A percentile compares a stretch with the other conserved stretches of the same genome.
These are phyloP conservation scores for Leptodermis oblonga DNA, from an alignment of 257 asterid species.

Conservation along the genomic window DNA sequence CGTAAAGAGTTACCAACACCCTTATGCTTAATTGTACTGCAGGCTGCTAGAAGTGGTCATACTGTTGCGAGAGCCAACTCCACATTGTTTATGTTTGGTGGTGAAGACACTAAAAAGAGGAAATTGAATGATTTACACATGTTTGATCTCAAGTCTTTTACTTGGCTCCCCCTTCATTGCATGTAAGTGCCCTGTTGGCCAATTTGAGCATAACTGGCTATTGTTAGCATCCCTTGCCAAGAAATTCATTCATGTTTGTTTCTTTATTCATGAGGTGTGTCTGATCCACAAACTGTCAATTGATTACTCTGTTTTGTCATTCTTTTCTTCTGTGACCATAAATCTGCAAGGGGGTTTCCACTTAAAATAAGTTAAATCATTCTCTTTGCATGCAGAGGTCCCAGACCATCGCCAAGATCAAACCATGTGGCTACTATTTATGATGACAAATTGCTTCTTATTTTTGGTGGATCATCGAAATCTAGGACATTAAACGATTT, in stretches of 20 bases:
- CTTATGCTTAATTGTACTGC: conserved; percentile 13
- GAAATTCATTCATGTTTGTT: too few species aligned
- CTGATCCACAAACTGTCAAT: neutral
- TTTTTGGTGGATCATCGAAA: conserved; percentile 90
- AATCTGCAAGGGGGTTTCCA: neutral
- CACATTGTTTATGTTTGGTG: conserved; percentile 83
- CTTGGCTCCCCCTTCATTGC: conserved; percentile 99
- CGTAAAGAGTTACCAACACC: conserved; percentile 10
- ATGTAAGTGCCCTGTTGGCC: conserved; percentile 48
- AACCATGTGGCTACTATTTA: conserved; percentile 86
- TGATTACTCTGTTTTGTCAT: neutral
- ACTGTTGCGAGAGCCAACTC: conserved; percentile 83
- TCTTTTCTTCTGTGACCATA: neutral
- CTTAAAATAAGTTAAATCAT: neutral
- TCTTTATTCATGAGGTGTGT: too few species aligned
- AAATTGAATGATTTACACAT: conserved; percentile 91
- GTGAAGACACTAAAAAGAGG: conserved; percentile 77
- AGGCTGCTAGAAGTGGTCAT: conserved; percentile 98
- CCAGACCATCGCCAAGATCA: conserved; percentile 86
- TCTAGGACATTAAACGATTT: conserved; percentile 89
- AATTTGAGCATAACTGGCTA: too few species aligned
- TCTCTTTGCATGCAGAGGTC: conserved; percentile 52
- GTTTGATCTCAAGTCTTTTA: conserved; percentile 93
- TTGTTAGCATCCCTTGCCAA: too few species aligned
- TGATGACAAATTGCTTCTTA: conserved; percentile 74